phyloP scores from a whole-genome alignment of 1,284 basidiomycete species.

The Trichosporon sp. region DNA sequence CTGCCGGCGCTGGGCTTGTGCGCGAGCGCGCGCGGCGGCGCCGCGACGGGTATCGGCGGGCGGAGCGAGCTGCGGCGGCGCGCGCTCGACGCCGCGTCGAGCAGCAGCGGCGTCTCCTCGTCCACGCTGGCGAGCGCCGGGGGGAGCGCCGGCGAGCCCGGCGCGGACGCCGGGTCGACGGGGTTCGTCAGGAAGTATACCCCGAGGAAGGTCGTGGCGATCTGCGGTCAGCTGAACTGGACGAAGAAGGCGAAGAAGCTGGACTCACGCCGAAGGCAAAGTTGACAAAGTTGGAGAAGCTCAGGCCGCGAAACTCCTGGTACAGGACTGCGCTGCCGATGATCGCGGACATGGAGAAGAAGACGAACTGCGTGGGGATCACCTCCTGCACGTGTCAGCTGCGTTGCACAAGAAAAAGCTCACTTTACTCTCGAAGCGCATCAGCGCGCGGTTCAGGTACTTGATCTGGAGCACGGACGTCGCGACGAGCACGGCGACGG shows the following conservation, averaged over 20 bases:
- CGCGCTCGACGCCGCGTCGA: not conserved
- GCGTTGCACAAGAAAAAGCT: not conserved
- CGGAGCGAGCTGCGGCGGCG: not conserved
- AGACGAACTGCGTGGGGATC: constrained; percentile 90
- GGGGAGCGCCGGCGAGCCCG: too few species aligned
- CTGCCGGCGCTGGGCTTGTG: constrained; percentile 8
- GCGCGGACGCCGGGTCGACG: not conserved
- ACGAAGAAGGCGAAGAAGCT: not conserved
- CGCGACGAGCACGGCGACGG: constrained; percentile 63
- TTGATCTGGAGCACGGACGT: constrained; percentile 87
- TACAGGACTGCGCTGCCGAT: constrained; percentile 89
- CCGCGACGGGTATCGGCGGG: not conserved
- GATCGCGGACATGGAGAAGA: constrained; percentile 65
- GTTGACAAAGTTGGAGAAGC: constrained; percentile 69
- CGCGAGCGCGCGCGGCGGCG: not conserved
- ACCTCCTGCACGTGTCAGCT: constrained; percentile 51
- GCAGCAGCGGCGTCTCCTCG: constrained; percentile 29
- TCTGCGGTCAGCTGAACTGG: constrained; percentile 47
- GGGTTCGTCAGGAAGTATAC: constrained; percentile 60
- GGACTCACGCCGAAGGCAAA: constrained; percentile 46
- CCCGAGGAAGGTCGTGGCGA: constrained; percentile 51
- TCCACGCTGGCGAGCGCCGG: not conserved
- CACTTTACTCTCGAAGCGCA: constrained; percentile 81
- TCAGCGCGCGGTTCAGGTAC: constrained; percentile 83
- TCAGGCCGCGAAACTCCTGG: constrained; percentile 78